Evolutionary conservation across 129 eudicot genomes (phyloP), one percentile per base, ranked within the genome.

Genomic region (sunflower (Helianthus annuus)): DNA sequence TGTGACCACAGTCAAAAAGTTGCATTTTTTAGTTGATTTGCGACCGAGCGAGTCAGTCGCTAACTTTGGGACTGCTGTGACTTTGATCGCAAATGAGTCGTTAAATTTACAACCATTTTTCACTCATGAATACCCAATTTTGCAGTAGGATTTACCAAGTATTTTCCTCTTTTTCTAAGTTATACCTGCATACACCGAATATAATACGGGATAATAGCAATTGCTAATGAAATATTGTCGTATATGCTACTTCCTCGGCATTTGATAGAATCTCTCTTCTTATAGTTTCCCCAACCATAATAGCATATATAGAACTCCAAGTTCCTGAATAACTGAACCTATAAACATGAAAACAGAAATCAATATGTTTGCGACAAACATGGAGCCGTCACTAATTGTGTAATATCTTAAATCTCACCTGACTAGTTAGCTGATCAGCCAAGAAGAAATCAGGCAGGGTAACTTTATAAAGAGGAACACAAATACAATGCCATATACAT

Each of bases 361-460:
- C 3, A 27, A 27, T 27, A 27, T 27, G 32, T 27, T 27, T 1
- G 32, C 32, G 32, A 27, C 32, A 27, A 27, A 2, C 3, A 2
- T 27, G 32, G 32, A 27, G 32, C 3, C 0, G 32, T 27, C 2
- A 0, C 1, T 27, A 27, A 27, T 27, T 27, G 2, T 27, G 32
- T 27, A 27, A 27, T 27, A 27, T 19, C 8, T 39, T 5, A 7
- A 39, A 14, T 9, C 39, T 38, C 54, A 19, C 10, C 45, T 39
- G 45, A 39, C 45, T 39, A 5, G 45, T 86, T 32, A 89, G 66
- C 79, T 90, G 96, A 75, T 90, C 96, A 9, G 85, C 93, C 82
- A 90, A 81, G 79, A 87, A 78, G 82, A 87, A 84, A 76, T 90
- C 96, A 22, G 91, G 80, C 32, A 90, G 88, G 7, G 88, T 87